These are phyloP conservation scores for Suillus plorans DNA, from an alignment of 768 basidiomycete species.

Conservation along the genomic window DNA sequence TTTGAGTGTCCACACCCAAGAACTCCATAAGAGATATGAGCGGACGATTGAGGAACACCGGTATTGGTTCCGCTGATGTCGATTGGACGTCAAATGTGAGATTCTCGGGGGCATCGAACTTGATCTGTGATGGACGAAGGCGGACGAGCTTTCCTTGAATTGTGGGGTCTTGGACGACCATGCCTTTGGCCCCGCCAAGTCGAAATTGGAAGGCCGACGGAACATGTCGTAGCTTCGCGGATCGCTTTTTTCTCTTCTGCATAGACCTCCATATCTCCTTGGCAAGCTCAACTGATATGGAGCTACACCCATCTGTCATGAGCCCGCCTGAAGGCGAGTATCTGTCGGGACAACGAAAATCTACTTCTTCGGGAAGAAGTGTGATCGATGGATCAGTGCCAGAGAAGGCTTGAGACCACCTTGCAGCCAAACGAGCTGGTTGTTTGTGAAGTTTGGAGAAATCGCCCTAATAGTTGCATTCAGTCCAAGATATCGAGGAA, in stretches of 20 bases:
- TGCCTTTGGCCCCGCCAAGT: conserved; percentile 47
- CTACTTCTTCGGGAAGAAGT: conserved; percentile 38
- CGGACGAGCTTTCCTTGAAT: conserved; percentile 35
- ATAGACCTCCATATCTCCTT: conserved; percentile 36
- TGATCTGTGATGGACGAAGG: conserved; percentile 57
- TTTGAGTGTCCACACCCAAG: conserved; percentile 34
- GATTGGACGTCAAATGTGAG: conserved; percentile 48
- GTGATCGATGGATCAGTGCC: conserved; percentile 47
- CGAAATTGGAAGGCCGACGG: conserved; percentile 48
- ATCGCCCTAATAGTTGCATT: conserved; percentile 31
- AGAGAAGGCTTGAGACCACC: conserved; percentile 55
- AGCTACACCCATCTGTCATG: conserved; percentile 55
- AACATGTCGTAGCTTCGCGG: conserved; percentile 12
- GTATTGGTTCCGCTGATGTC: conserved; percentile 42
- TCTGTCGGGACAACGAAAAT: conserved; percentile 22
- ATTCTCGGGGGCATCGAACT: conserved; percentile 54
- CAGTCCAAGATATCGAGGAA: not conserved
- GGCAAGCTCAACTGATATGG: conserved; percentile 40
- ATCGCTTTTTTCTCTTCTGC: conserved; percentile 24
- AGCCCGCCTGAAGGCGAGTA: conserved; percentile 24
- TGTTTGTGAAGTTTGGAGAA: conserved; percentile 35
- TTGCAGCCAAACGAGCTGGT: conserved; percentile 49
- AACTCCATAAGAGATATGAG: conserved; percentile 49
- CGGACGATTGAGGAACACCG: conserved; percentile 46
- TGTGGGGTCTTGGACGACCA: conserved; percentile 43